A percentile compares a stretch with the other conserved stretches of the same genome.
phyloP scores from a whole-genome alignment of 129 eudicot species.

The Helianthus annuus region DNA sequence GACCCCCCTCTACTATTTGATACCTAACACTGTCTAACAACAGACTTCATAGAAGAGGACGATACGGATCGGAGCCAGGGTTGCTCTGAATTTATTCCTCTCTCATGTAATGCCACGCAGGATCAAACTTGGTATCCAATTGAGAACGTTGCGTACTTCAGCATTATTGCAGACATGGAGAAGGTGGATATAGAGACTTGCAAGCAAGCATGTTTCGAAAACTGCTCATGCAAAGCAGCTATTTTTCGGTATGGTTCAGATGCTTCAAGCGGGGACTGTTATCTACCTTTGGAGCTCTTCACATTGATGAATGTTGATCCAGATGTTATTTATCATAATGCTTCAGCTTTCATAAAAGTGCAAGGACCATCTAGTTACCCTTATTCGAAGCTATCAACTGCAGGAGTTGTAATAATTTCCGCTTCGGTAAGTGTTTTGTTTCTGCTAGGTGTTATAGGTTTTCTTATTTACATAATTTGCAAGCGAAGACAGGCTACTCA shows the following conservation, averaged over 20 bases:
- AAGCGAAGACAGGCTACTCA: too few relatives aligned
- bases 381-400: too few relatives aligned
- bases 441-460: too few relatives aligned
- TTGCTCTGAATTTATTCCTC: slow-evolving; percentile 30
- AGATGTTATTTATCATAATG: neutral
- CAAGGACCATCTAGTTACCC: too few relatives aligned
- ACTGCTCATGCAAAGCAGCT: slow-evolving; percentile 51
- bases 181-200: slow-evolving; percentile 26
- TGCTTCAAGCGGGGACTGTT: slow-evolving; percentile 19
- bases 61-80: slow-evolving; percentile 8
- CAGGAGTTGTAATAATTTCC: too few relatives aligned
- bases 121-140: slow-evolving; percentile 25
- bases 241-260: slow-evolving; percentile 16
- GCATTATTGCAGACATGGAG: neutral
- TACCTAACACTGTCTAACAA: too few relatives aligned
- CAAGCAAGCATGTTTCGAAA: slow-evolving; percentile 28
- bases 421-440: too few relatives aligned
- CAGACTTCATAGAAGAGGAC: too few relatives aligned
- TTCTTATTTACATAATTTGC: too few relatives aligned
- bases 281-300: slow-evolving; percentile 30
- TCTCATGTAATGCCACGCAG: slow-evolving; percentile 29
- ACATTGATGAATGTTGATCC: slow-evolving; percentile 23
- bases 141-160: slow-evolving; percentile 25
- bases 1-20: too few relatives aligned
- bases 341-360: too few relatives aligned